Conservation (phyloP, 768 basidiomycete species). For the Podaxis mareebaensis region DNA sequence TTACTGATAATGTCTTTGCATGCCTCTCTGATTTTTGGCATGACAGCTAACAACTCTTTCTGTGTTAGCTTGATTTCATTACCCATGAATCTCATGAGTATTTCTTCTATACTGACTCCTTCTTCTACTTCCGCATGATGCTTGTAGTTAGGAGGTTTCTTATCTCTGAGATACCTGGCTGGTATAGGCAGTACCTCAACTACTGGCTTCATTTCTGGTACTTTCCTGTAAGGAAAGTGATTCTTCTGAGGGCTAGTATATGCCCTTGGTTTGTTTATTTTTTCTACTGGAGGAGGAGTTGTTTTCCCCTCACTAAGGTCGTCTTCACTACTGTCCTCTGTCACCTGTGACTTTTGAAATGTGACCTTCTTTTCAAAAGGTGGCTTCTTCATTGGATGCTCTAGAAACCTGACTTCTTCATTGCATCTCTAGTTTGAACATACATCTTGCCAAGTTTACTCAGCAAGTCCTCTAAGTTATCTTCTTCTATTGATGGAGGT, state of each 20-base stretch:
- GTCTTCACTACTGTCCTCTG: neutral
- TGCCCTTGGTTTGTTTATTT: too few relatives aligned
- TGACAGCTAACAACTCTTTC: conserved; percentile 2
- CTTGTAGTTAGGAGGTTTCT: neutral
- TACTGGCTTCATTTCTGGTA: neutral
- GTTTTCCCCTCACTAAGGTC: too few relatives aligned
- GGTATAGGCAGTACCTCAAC: conserved; percentile 4
- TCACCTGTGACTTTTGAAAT: neutral
- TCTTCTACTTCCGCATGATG: neutral
- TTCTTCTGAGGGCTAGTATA: neutral
- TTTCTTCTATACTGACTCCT: neutral
- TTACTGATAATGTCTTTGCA: neutral
- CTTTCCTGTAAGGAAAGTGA: neutral
- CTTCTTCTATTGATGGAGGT: too few relatives aligned
- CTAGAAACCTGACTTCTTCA: too few relatives aligned
- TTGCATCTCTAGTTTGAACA: too few relatives aligned
- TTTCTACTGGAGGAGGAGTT: too few relatives aligned
- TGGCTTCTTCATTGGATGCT: too few relatives aligned
- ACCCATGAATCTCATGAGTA: neutral
- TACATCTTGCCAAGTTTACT: too few relatives aligned
- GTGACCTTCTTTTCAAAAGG: conserved; percentile 1
- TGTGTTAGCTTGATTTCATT: neutral
- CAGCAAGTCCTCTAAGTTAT: too few relatives aligned
- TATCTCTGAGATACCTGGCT: neutral
- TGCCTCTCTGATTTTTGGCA: neutral